Evolutionary conservation across 257 asterid genomes (phyloP).

Genomic region (Jaltomata sinuosa): DNA sequence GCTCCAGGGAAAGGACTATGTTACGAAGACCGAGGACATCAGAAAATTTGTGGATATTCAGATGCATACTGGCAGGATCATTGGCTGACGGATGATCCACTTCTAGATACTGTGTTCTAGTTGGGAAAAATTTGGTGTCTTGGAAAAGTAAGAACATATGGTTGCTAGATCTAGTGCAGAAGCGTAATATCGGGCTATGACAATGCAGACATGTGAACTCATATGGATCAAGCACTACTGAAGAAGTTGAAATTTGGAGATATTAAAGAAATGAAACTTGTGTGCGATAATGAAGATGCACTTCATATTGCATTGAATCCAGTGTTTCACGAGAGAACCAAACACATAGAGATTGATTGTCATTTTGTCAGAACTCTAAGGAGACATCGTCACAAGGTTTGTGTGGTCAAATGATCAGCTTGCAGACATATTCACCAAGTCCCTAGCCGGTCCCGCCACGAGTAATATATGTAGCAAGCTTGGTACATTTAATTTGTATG

Average conservation of each 20-base stretch:
- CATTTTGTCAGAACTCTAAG: background rate
- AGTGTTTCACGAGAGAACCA: background rate
- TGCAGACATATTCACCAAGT: background rate
- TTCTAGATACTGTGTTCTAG: background rate
- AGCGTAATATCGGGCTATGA: background rate
- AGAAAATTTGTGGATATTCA: background rate
- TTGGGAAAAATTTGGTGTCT: background rate
- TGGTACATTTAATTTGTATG: background rate
- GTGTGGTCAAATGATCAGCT: background rate
- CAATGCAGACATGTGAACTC: background rate
- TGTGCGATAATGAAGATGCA: background rate
- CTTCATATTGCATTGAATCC: background rate
- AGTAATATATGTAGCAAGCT: background rate
- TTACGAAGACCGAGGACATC: background rate
- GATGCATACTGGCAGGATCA: background rate
- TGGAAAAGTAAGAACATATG: background rate
- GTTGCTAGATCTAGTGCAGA: background rate
- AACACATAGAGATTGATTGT: background rate
- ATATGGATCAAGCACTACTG: background rate
- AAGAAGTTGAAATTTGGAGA: background rate
- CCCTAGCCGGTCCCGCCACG: background rate
- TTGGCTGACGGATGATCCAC: background rate
- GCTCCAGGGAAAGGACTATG: background rate
- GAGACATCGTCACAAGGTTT: background rate
- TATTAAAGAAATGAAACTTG: background rate